phyloP scores from a whole-genome alignment of 2,329 filamentous ascomycete species.

The Rutstroemia sp. region DNA sequence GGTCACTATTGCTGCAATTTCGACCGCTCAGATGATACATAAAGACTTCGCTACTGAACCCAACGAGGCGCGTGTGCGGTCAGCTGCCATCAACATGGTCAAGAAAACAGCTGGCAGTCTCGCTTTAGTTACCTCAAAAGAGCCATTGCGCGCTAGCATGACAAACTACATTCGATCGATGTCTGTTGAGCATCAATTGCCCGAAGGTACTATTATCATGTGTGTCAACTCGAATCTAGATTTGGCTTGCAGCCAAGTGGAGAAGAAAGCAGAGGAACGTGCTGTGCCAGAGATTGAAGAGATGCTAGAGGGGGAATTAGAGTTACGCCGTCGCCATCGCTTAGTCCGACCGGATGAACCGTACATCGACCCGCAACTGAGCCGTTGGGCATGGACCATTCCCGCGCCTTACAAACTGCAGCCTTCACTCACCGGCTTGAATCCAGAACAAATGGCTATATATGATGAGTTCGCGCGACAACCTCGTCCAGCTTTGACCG shows the following conservation, averaged over 20 bases:
- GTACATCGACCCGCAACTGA: slow-evolving; percentile 75
- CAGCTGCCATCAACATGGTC: slow-evolving; percentile 86
- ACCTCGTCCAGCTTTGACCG: slow-evolving; percentile 44
- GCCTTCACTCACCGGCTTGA: slow-evolving; percentile 63
- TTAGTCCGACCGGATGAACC: slow-evolving; percentile 70
- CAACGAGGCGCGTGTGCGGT: slow-evolving; percentile 79
- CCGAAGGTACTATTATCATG: slow-evolving; percentile 94
- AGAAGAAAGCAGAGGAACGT: slow-evolving; percentile 90
- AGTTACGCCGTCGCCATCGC: slow-evolving; percentile 69
- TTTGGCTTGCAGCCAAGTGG: slow-evolving; percentile 84
- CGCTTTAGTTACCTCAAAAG: slow-evolving; percentile 95
- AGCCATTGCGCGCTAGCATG: slow-evolving; percentile 91
- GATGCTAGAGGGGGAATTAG: slow-evolving; percentile 75
- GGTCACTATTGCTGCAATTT: slow-evolving; percentile 95
- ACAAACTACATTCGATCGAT: slow-evolving; percentile 84
- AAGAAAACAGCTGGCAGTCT: slow-evolving; percentile 90
- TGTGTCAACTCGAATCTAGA: slow-evolving; percentile 98
- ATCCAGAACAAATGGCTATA: slow-evolving; percentile 86
- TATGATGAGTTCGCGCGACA: slow-evolving; percentile 95
- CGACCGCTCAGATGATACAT: slow-evolving; percentile 87
- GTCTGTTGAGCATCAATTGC: slow-evolving; percentile 64
- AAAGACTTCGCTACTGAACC: slow-evolving; percentile 95
- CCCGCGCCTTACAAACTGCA: slow-evolving; percentile 88
- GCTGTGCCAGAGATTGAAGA: slow-evolving; percentile 93
- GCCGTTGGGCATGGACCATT: slow-evolving; percentile 87